Conservation (phyloP, 768 basidiomycete genomes). For the Cyathus striatus region DNA sequence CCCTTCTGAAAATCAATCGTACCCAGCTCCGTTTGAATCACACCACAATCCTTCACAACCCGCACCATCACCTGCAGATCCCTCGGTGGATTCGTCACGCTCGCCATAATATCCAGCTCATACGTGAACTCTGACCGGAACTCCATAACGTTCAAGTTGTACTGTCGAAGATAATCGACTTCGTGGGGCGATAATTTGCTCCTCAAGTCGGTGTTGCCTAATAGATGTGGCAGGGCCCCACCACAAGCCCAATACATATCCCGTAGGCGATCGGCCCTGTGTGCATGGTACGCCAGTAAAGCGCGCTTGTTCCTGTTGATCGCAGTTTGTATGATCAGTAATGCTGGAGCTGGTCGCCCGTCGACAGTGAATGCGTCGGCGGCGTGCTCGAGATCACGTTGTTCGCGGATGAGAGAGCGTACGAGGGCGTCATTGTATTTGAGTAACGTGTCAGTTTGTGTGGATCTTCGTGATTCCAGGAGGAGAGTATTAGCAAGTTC, state of each 20-base stretch:
- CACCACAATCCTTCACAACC: constrained; percentile 86
- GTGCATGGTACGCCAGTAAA: constrained; percentile 87
- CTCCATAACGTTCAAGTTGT: constrained; percentile 75
- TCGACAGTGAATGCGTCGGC: constrained; percentile 32
- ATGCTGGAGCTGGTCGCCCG: constrained; percentile 46
- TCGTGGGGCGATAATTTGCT: constrained; percentile 48
- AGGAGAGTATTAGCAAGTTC: constrained; percentile 89
- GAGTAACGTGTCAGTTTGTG: constrained; percentile 73
- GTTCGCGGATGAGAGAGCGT: constrained; percentile 82
- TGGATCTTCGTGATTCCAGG: constrained; percentile 81
- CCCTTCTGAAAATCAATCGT: constrained; percentile 88
- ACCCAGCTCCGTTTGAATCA: constrained; percentile 89
- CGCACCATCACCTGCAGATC: constrained; percentile 86
- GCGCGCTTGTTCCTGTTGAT: constrained; percentile 94
- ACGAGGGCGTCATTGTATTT: constrained; percentile 93
- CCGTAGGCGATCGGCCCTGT: constrained; percentile 77
- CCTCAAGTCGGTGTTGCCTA: constrained; percentile 62
- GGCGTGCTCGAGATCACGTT: constrained; percentile 76
- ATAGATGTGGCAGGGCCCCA: constrained; percentile 80
- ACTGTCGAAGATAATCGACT: constrained; percentile 74
- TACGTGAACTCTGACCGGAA: constrained; percentile 83
- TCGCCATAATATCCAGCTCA: constrained; percentile 83
- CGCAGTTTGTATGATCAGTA: constrained; percentile 85
- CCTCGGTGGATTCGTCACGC: constrained; percentile 79
- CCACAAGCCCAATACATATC: constrained; percentile 89